A percentile compares a stretch with the other conserved stretches of the same genome.
These are phyloP conservation scores for Populus hybrid DNA, from an alignment of 441 rosid species.

Conservation along the genomic window DNA sequence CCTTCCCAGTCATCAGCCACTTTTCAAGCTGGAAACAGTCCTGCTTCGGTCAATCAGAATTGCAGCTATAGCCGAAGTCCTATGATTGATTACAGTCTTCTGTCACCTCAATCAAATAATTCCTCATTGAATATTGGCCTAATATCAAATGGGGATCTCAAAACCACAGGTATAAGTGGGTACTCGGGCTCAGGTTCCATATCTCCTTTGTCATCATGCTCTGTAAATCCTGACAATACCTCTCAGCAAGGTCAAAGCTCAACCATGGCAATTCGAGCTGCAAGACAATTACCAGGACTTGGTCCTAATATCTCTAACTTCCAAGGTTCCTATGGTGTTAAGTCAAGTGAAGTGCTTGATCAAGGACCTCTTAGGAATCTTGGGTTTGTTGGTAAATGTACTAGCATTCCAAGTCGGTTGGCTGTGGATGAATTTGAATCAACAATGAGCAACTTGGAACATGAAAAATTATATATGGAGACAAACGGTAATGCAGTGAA, in stretches of 20 bases:
- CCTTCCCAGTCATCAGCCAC: slow-evolving; percentile 47
- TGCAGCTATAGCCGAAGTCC: slow-evolving; percentile 31
- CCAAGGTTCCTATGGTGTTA: slow-evolving; percentile 32
- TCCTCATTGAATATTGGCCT: slow-evolving; percentile 34
- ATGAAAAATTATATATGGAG: slow-evolving; percentile 30
- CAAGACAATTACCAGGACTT: slow-evolving; percentile 30
- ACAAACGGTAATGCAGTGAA: slow-evolving; percentile 17
- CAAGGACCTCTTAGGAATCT: slow-evolving; percentile 44
- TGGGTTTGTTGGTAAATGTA: slow-evolving; percentile 41
- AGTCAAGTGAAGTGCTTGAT: slow-evolving; percentile 43
- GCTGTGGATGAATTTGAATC: slow-evolving; percentile 44
- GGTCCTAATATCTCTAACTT: slow-evolving; percentile 24
- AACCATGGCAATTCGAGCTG: slow-evolving; percentile 28
- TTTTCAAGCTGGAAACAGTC: slow-evolving; percentile 39
- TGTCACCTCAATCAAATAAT: slow-evolving; percentile 41
- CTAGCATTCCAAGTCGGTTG: slow-evolving; percentile 36
- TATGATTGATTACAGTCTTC: slow-evolving; percentile 37
- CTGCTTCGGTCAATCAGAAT: slow-evolving; percentile 43
- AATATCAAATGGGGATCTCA: slow-evolving; percentile 31
- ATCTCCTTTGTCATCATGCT: slow-evolving; percentile 42
- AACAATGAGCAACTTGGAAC: slow-evolving; percentile 27
- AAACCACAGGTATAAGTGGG: slow-evolving; percentile 29
- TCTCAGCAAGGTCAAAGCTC: slow-evolving; percentile 36
- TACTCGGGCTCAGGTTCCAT: slow-evolving; percentile 30
- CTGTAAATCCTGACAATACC: slow-evolving; percentile 33